Conservation (phyloP, 495 filamentous ascomycete species). For the Endocarpon pusillum region DNA sequence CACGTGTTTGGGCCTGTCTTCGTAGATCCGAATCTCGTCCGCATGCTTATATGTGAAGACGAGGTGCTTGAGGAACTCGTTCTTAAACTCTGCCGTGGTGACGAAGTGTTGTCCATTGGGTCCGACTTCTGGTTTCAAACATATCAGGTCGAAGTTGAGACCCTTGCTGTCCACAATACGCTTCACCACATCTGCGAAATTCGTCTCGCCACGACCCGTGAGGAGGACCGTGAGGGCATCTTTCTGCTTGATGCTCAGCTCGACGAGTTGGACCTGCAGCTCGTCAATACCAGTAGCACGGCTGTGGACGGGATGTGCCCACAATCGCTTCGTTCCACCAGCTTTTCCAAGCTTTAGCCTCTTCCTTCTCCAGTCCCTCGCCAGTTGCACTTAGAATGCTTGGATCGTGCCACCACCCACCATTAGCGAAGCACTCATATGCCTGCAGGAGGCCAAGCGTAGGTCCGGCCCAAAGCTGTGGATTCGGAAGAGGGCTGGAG, state of each 20-base stretch:
- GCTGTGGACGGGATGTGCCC: conserved; percentile 6
- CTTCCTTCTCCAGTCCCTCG: conserved; percentile 67
- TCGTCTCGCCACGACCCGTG: conserved; percentile 67
- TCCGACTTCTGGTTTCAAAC: conserved; percentile 69
- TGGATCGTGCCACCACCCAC: conserved; percentile 96
- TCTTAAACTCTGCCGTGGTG: conserved; percentile 78
- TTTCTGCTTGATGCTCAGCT: conserved; percentile 69
- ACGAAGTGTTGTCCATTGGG: conserved; percentile 58
- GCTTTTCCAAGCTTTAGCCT: conserved; percentile 67
- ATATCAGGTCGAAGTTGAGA: conserved; percentile 77
- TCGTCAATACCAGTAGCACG: conserved; percentile 15
- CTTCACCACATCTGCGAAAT: conserved; percentile 64
- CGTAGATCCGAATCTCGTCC: conserved; percentile 60
- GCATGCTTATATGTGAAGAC: conserved; percentile 70
- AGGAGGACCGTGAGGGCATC: conserved; percentile 76
- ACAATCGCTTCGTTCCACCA: conserved; percentile 96
- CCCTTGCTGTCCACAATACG: conserved; percentile 64
- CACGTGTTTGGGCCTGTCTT: conserved; percentile 48
- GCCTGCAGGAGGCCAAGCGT: conserved; percentile 61
- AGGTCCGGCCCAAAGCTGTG: conserved; percentile 62
- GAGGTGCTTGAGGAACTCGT: conserved; percentile 58
- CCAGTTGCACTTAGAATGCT: conserved; percentile 75
- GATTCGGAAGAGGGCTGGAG: conserved; percentile 73
- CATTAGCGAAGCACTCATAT: conserved; percentile 59
- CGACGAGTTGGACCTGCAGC: conserved; percentile 51